Conservation (phyloP, 2,329 filamentous ascomycete species). For the Penicillium expansum region DNA sequence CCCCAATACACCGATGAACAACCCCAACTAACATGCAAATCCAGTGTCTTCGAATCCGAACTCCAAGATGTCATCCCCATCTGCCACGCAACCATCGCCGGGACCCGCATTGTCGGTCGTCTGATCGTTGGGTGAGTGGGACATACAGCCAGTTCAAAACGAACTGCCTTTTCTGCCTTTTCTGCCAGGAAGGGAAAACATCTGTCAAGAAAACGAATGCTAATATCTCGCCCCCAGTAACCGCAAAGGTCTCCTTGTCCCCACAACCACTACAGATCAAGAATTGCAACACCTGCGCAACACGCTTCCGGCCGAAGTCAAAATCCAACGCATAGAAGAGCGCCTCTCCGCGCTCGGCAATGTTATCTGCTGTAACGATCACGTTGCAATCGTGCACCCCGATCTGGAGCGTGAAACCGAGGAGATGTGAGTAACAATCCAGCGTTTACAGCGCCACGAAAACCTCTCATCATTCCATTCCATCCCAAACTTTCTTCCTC, state of each 20-base stretch:
- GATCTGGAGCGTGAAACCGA: conserved; percentile 97
- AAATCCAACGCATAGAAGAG: conserved; percentile 97
- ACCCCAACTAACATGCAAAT: conserved; percentile 8
- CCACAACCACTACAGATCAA: conserved; percentile 94
- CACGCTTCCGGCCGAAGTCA: conserved; percentile 83
- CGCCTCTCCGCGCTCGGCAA: conserved; percentile 92
- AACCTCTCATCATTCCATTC: neutral
- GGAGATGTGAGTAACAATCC: conserved; percentile 62
- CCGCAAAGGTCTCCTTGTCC: conserved; percentile 92
- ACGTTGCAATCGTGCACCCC: conserved; percentile 93
- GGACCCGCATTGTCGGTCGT: conserved; percentile 91
- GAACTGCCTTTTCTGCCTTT: neutral
- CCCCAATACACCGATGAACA: neutral
- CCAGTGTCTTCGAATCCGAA: conserved; percentile 92
- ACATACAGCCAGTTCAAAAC: neutral
- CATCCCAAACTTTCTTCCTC: neutral
- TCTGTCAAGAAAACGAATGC: neutral
- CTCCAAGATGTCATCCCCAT: conserved; percentile 96
- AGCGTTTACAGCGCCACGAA: neutral
- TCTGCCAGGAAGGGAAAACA: neutral
- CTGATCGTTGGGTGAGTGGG: conserved; percentile 75
- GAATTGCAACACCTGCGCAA: conserved; percentile 97
- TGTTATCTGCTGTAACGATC: conserved; percentile 94
- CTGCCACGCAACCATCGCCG: conserved; percentile 92
- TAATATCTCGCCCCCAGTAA: conserved; percentile 57